Base-by-base conservation (phyloP, 352 stramenopile genomes). In the Globisporangium lucens region DNA sequence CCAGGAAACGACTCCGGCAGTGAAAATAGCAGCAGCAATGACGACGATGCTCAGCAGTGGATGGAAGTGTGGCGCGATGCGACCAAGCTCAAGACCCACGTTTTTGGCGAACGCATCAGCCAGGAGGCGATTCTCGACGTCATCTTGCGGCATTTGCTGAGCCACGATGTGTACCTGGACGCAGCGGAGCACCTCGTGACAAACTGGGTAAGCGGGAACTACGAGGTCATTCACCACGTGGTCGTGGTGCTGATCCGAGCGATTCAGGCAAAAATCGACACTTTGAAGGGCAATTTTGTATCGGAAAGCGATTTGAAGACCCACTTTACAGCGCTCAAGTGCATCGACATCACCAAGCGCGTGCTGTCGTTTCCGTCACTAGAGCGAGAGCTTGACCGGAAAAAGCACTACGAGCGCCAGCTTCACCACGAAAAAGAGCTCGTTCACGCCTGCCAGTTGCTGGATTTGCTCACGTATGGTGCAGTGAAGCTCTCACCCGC, bases 21-120 rank as follows among this genome's bases (percentile, higher is more conserved):
- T 8, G 62, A 49, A 52, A 69, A n/a, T 8, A 63, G 59, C 5
- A 55, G 22, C 60, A 56, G 13, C 17, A 62, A 49, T 53, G 33
- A 22, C 20, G 24, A 22, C 3, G 41, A 71, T 12, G 38, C 36
- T 38, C 36, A 69, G 29, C 69, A 72, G 62, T 93, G 85, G 85
- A 74, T 82, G 17, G 74, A 76, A 38, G 72, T 93, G 17, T 79
- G 83, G 66, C 76, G 82, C 55, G 83, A 93, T 61, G 82, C 76
- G n/a, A 27, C 82, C 33, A 85, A 89, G 60, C 65, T 93, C 24
- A 89, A 93, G 72, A 81, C 82, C 8, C 85, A 90, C 66, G 74
- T 86, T 6, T 90, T 93, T 72, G 83, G 81, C 2, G 83, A 89
- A 30, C 74, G 77, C 20, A 43, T 91, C 1, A 79, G 63, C 15